These are phyloP conservation scores for Pleurotus pulmonarius DNA, from an alignment of 768 basidiomycete species.

Conservation along the genomic window DNA sequence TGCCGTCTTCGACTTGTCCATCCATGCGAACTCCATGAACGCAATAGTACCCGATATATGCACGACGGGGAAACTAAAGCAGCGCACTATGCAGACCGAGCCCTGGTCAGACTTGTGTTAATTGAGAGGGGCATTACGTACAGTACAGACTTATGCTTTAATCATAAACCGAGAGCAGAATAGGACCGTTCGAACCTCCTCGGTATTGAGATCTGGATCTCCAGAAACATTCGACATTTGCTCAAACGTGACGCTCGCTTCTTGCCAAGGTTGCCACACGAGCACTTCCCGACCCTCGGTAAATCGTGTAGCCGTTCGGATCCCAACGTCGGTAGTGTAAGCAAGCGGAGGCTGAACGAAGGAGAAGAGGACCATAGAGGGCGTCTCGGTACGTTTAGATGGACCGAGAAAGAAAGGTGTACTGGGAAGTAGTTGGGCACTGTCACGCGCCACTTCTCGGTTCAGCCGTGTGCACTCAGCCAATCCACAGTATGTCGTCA, in stretches of 20 bases:
- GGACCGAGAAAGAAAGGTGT: conserved; percentile 15
- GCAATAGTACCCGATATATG: too few relatives aligned
- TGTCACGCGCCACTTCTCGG: conserved; percentile 5
- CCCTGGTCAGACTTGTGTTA: too few relatives aligned
- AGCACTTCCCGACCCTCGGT: conserved; percentile 35
- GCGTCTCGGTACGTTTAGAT: conserved; percentile 8
- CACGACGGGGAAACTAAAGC: too few relatives aligned
- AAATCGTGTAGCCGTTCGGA: conserved; percentile 34
- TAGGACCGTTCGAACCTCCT: neutral
- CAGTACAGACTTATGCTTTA: neutral
- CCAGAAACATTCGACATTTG: neutral
- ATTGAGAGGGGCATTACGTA: neutral
- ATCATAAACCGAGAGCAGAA: conserved; percentile 7
- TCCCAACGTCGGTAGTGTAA: conserved; percentile 11
- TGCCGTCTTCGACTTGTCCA: too few relatives aligned
- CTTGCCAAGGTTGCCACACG: conserved; percentile 52
- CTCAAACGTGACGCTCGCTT: conserved; percentile 21
- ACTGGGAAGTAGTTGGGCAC: conserved; percentile 12
- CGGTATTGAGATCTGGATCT: neutral
- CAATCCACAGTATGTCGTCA: conserved; percentile 26
- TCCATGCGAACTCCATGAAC: too few relatives aligned
- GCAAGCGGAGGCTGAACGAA: conserved; percentile 24
- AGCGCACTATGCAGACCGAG: too few relatives aligned
- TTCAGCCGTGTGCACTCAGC: conserved; percentile 37
- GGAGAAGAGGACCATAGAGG: conserved; percentile 32